Evolutionary conservation across 2,329 filamentous ascomycete species (phyloP).

Genomic region (Immersiporthe knoxdaviesiana): DNA sequence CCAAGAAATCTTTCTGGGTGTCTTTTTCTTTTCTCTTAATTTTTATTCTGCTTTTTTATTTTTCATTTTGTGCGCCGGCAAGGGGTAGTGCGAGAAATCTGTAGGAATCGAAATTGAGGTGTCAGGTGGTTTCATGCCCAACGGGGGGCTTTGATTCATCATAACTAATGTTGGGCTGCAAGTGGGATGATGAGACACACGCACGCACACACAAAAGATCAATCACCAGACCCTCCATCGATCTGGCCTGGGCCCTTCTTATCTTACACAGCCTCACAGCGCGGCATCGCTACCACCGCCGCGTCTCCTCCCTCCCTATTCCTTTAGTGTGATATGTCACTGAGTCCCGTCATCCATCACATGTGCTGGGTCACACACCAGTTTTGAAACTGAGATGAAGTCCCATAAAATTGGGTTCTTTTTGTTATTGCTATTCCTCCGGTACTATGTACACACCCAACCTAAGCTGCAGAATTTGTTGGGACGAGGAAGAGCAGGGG

Average conservation of each 20-base stretch:
- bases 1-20: not conserved
- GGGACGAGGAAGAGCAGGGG: not conserved
- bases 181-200: not conserved
- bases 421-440: not conserved
- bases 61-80: not conserved
- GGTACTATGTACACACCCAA: conserved; percentile 1
- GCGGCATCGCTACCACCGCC: not conserved
- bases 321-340: not conserved
- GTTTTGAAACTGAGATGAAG: too few species aligned
- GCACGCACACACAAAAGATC: too few species aligned
- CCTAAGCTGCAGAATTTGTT: conserved; percentile 2
- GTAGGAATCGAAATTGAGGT: not conserved
- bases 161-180: not conserved
- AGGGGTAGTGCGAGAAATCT: not conserved
- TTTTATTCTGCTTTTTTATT: not conserved
- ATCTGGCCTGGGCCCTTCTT: not conserved
- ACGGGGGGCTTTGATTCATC: not conserved
- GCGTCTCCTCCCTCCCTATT: not conserved
- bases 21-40: not conserved
- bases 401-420: too few species aligned
- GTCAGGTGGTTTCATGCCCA: not conserved
- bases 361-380: not conserved
- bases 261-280: not conserved
- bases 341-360: not conserved
- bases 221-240: not conserved